Base-by-base conservation (phyloP, 176 grass and related monocot species). In the Lolium multiflorum region DNA sequence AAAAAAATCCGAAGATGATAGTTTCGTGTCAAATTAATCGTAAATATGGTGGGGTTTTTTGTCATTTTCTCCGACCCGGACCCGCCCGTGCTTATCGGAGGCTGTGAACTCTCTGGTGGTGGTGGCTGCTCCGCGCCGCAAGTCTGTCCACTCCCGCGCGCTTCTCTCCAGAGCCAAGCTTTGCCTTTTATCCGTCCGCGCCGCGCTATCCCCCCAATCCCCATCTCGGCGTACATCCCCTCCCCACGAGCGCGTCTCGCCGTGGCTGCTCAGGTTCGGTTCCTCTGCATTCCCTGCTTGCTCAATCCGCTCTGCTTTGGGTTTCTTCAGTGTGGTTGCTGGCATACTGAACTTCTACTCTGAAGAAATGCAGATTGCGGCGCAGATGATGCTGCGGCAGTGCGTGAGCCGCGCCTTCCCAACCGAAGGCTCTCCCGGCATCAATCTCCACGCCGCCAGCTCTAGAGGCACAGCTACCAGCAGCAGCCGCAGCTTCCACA, bases 301-400 rank as follows among this genome's bases (percentile, higher is more conserved):
- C 14, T 14, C 44, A 3, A 48, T 90, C 14, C 18, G 9, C 39
- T 37, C 39, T 3, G 18, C 59, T 83, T 64, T 60, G 9, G 65
- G 43, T 61, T 47, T 5, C 16, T 41, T 21, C 48, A 3, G 10
- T 9, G 25, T 38, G 51, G 3, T 16, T 16, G n/a, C 18, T 60
- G 71, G 14, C 20, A 2, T 16, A 31, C 62, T 35, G 55, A 77
- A 37, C 3, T 79, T 35, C 39, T 22, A 58, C 37, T 58, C 0
- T 16, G 35, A 35, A 15, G 57, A 38, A 9, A 25, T 75, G 76
- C 83, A 89, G 83, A 12, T 24, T 50, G 37, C 64, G 71, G 38
- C 72, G 17, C 68, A 17, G 22, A 86, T 58, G 90, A 83, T 85
- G 73, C 47, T 67, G 41, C 66, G 71, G 63, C 89, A 90, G 76